A percentile compares a stretch with the other conserved stretches of the same genome.
Conservation (phyloP, 768 basidiomycete species). For the Boletus bicolor region DNA sequence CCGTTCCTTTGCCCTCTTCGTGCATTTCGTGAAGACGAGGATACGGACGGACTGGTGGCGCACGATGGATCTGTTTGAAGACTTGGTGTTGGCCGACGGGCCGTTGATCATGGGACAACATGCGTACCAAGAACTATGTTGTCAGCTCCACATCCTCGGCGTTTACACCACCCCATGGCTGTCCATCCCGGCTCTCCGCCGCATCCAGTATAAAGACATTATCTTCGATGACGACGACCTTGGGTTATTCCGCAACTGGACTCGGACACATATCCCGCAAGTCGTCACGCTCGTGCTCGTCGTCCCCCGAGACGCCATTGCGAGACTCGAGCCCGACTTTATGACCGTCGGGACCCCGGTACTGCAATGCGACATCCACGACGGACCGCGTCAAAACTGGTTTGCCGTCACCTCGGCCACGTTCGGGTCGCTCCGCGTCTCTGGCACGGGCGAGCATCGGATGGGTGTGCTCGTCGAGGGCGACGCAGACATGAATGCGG, state of each 20-base stretch:
- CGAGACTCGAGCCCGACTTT: constrained; percentile 10
- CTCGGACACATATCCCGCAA: constrained; percentile 21
- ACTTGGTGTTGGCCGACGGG: constrained; percentile 4
- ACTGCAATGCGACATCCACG: constrained; percentile 23
- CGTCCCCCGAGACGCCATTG: constrained; percentile 28
- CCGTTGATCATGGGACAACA: constrained; percentile 21
- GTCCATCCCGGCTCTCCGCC: background rate
- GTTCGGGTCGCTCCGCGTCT: constrained; percentile 19
- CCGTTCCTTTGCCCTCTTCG: constrained; percentile 44
- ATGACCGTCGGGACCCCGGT: constrained; percentile 3
- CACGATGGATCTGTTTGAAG: constrained; percentile 36
- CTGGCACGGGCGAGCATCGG: constrained; percentile 19
- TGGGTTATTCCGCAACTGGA: constrained; percentile 29
- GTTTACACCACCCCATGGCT: constrained; percentile 30
- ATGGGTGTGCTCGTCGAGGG: constrained; percentile 10
- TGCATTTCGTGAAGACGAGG: constrained; percentile 39
- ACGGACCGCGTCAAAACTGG: constrained; percentile 1
- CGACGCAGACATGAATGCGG: background rate
- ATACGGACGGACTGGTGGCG: constrained; percentile 40
- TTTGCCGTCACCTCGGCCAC: constrained; percentile 22
- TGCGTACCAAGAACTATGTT: constrained; percentile 44
- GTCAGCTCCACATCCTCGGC: constrained; percentile 40
- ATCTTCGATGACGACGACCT: background rate
- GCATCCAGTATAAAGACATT: background rate
- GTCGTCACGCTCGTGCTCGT: constrained; percentile 31